Evolutionary conservation across 23 red algal genomes (phyloP), one percentile per base, ranked within the genome.

Genomic region (Agarophyton chilense): DNA sequence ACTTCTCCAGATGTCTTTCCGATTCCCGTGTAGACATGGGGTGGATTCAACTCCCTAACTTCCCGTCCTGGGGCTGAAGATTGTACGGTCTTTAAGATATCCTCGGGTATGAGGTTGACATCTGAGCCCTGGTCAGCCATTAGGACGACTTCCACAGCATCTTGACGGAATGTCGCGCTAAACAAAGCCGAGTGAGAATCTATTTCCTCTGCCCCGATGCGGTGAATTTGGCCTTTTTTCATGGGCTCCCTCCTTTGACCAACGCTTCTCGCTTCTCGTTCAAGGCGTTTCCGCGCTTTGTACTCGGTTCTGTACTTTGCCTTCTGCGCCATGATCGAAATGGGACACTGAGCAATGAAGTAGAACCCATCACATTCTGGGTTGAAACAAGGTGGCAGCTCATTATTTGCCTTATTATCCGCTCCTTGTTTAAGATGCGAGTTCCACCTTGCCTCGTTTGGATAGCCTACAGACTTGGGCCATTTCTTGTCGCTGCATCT

Each of bases 351-450:
- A 7, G 26, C 17, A 0, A 76, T 49, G 6, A 58, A 47, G 55
- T 77, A 22, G 10, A 66, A 19, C n/a, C 26, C 84, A 29, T 77
- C 19, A 29, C 67, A 88, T 10, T 88, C 35, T 2, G 84, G 67
- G 35, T 88, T 76, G 13, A 77, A 63, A 33, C 84, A 88, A 57
- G 60, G 44, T 47, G 44, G 44, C 44, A 47, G 12, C 7, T 31
- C 19, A 10, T 61, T 61, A 17, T 17, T 61, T 61, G 56, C n/a
- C 56, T 47, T 47, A 47, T 47, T 12, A 47, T 12, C 44, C 6
- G 7, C 7, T 6, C 44, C 12, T 47, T 12, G 44, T 47, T n/a
- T n/a, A n/a, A n/a, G n/a, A n/a, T n/a, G n/a, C n/a, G n/a, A n/a
- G n/a, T n/a, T n/a, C n/a, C n/a, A n/a, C n/a, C n/a, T n/a, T n/a